These are phyloP conservation scores for Citrullus amarus DNA, from an alignment of 306 rosid species.

Conservation along the genomic window DNA sequence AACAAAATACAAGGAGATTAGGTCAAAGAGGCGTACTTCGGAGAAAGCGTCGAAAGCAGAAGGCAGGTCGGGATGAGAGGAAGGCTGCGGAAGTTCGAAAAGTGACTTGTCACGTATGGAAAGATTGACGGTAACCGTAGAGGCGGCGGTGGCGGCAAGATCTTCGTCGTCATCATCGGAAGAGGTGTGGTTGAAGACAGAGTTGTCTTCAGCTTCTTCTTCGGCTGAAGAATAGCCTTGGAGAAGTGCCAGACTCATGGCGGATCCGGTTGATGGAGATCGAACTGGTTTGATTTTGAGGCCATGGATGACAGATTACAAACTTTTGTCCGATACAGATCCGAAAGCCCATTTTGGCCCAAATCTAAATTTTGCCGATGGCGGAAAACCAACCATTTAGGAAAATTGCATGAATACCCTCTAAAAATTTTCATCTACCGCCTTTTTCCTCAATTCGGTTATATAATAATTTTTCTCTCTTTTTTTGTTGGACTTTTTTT, in stretches of 20 bases:
- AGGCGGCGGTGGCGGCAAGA: background rate
- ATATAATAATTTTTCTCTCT: too few relatives aligned
- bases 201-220: conserved; percentile 5
- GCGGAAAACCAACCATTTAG: too few relatives aligned
- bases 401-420: too few relatives aligned
- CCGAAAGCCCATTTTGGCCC: background rate
- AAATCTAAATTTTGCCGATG: background rate
- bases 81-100: conserved; percentile 48
- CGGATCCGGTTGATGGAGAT: background rate
- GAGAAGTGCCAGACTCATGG: conserved; percentile 76
- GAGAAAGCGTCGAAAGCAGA: conserved; percentile 87
- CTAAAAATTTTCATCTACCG: too few relatives aligned
- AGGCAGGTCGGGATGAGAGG: conserved; percentile 50
- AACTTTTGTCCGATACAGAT: background rate
- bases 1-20: background rate
- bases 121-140: conserved; percentile 19
- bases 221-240: conserved; percentile 81
- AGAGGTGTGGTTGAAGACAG: conserved; percentile 14
- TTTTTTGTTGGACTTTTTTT: too few relatives aligned
- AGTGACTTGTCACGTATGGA: conserved; percentile 48
- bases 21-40: conserved; percentile 35
- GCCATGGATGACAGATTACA: background rate
- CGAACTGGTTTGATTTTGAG: background rate
- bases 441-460: too few relatives aligned
- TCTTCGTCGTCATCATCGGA: conserved; percentile 26